phyloP scores from a whole-genome alignment of 345 rosid genomes.

The Eutrema heterophyllum region DNA sequence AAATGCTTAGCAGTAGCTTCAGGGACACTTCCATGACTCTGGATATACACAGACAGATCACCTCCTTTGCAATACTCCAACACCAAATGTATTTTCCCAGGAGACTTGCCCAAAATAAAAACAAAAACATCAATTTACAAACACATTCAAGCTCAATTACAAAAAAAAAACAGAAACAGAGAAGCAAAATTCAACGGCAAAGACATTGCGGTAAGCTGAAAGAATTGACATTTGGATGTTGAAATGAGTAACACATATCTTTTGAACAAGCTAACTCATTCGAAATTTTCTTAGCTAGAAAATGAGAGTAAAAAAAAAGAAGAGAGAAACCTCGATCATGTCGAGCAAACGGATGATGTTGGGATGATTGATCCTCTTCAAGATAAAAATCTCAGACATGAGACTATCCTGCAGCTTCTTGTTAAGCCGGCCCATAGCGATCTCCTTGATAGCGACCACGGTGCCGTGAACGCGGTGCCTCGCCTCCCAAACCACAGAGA shows the following conservation, averaged over 20 bases:
- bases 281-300: no score
- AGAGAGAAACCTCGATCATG: conserved; percentile 64
- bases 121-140: background rate
- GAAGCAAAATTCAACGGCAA: background rate
- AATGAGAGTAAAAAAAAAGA: background rate
- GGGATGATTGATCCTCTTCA: conserved; percentile 71
- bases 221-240: background rate
- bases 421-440: conserved; percentile 53
- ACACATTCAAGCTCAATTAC: background rate
- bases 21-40: conserved; percentile 64
- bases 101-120: conserved; percentile 34
- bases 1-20: conserved; percentile 84
- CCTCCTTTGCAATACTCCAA: conserved; percentile 94
- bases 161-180: background rate
- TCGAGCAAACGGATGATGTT: conserved; percentile 86
- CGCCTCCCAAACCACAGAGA: conserved; percentile 92
- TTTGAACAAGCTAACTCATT: no score
- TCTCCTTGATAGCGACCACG: conserved; percentile 96
- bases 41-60: conserved; percentile 79
- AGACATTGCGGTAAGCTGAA: background rate
- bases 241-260: background rate
- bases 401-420: conserved; percentile 90
- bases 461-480: conserved; percentile 86
- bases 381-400: conserved; percentile 79
- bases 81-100: conserved; percentile 83